Evolutionary conservation across 2,329 filamentous ascomycete species (phyloP), one percentile per base, ranked within the genome.

Genomic region (Aspergillus sp.): DNA sequence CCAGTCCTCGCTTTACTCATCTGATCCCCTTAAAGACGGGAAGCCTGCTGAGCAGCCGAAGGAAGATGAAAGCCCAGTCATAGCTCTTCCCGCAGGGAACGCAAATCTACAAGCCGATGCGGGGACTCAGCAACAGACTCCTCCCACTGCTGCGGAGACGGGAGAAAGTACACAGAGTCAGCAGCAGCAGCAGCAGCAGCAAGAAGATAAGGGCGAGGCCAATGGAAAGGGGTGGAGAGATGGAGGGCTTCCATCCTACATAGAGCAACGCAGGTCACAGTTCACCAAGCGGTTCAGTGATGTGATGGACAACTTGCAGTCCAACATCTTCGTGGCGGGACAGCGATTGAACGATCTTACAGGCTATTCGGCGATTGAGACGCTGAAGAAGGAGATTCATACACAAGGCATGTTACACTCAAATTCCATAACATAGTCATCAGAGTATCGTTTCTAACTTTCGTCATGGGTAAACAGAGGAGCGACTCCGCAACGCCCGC

Each of bases 341-440:
- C 91, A 95, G 73, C 90, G 90, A 61, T 86, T 99, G 77, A 99
- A 97, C 77, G 91, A 93, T 70, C 86, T 97, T 57, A 99, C 95
- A 2, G 95, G 95, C 66, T 99, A 98, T 81, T 90, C 90, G 1
- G 88, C 90, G 47, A 98, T 99, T 75, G 93, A 97, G 75, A 81
- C 86, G 23, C 85, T 99, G 67, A 96, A 96, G 74, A 79, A 81
- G 8, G 86, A 90, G 60, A 98, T 98, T 75, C 83, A 87, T 15
- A 75, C 78, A 21, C 89, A 88, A 78, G 84, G 84, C 85, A 79
- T 21, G 71, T 53, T 8, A 21, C 10, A 52, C 15, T 36, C 30
- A n/a, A 49, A 52, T 59, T 21, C 11, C 8, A 58, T 32, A 15
- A n/a, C 2, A 21, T n/a, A 2, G 3, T n/a, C 11, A 49, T n/a